phyloP scores from a whole-genome alignment of 371 early-diverging fungal genomes.

The Mortierella sp. region DNA sequence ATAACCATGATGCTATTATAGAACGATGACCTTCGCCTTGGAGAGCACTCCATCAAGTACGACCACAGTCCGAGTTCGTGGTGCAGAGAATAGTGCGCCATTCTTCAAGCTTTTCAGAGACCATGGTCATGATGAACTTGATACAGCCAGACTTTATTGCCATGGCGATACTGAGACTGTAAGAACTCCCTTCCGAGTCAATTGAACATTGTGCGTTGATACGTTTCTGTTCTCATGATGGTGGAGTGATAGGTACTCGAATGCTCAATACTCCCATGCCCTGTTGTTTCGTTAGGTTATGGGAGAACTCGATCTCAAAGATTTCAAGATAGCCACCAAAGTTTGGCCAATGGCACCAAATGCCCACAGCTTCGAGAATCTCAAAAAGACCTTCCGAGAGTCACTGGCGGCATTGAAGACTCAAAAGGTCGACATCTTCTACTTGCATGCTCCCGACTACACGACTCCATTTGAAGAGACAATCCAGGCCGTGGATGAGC shows the following conservation, averaged over 20 bases:
- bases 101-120: constrained; percentile 20
- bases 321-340: constrained; percentile 57
- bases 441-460: constrained; percentile 62
- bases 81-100: constrained; percentile 18
- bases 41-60: constrained; percentile 1
- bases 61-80: constrained; percentile 20
- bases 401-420: constrained; percentile 51
- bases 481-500: constrained; percentile 54
- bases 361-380: constrained; percentile 59
- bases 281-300: too few species aligned
- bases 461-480: constrained; percentile 61
- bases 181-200: too few species aligned
- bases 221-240: too few species aligned
- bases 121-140: constrained; percentile 31
- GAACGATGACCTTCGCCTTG: constrained; percentile 41
- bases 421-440: constrained; percentile 60
- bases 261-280: too few species aligned
- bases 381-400: constrained; percentile 54
- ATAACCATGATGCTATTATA: too few species aligned
- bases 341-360: constrained; percentile 61
- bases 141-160: constrained; percentile 37
- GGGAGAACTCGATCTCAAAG: not conserved
- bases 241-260: too few species aligned
- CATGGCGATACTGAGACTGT: constrained; percentile 30
- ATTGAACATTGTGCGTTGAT: too few species aligned